phyloP scores from a whole-genome alignment of 305 asterid genomes.

The Lippia alba region DNA sequence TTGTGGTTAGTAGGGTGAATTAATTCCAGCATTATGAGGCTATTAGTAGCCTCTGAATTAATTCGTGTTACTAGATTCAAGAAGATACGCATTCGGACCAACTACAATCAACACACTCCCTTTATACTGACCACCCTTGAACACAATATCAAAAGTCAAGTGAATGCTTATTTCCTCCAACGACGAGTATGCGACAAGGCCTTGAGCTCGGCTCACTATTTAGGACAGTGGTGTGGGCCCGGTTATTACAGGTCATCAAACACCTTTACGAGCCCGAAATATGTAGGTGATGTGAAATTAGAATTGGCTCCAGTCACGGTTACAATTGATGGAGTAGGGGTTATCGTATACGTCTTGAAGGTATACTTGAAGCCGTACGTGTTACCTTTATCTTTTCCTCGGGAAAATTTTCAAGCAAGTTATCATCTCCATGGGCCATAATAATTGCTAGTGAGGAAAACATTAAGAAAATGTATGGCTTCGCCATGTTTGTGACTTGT shows the following conservation, averaged over 20 bases:
- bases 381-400: slow-evolving; percentile 32
- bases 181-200: slow-evolving; percentile 32
- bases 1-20: no score
- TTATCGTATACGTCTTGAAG: slow-evolving; percentile 44
- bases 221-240: slow-evolving; percentile 33
- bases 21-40: no score
- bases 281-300: slow-evolving; percentile 36
- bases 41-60: no score
- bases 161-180: slow-evolving; percentile 36
- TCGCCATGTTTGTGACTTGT: background rate
- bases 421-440: background rate
- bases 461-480: background rate
- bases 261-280: slow-evolving; percentile 38
- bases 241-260: slow-evolving; percentile 41
- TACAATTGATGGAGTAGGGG: slow-evolving; percentile 38
- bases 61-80: no score
- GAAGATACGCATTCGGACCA: slow-evolving; percentile 43
- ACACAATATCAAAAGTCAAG: slow-evolving; percentile 42
- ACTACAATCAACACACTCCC: slow-evolving; percentile 41
- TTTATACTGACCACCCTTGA: slow-evolving; percentile 37
- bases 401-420: slow-evolving; percentile 22
- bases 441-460: slow-evolving; percentile 10
- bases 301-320: slow-evolving; percentile 34
- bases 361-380: slow-evolving; percentile 39
- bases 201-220: slow-evolving; percentile 44